Percentiles rank a stretch among this genome's conserved stretches.
These are phyloP conservation scores for Phialophora tarda DNA, from an alignment of 2,329 filamentous ascomycete species.

Conservation along the genomic window DNA sequence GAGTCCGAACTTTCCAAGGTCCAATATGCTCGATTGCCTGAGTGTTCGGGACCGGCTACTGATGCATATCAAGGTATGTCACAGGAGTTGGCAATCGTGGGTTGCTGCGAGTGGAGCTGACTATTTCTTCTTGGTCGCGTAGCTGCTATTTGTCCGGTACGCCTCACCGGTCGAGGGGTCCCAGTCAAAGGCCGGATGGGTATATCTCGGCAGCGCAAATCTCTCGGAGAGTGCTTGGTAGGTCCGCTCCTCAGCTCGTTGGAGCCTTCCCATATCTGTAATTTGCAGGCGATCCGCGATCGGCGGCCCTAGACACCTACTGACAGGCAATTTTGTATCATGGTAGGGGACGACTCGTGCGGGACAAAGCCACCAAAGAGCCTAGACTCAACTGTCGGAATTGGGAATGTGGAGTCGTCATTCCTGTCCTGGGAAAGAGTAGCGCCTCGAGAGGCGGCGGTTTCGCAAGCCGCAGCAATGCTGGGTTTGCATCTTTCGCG, in stretches of 20 bases:
- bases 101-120: constrained; percentile 17
- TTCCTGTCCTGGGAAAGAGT: constrained; percentile 59
- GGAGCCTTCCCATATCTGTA: neutral
- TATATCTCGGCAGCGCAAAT: constrained; percentile 89
- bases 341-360: constrained; percentile 74
- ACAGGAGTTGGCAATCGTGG: neutral
- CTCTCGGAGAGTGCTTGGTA: constrained; percentile 91
- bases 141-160: constrained; percentile 31
- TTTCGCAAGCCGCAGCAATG: constrained; percentile 41
- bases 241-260: constrained; percentile 42
- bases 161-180: constrained; percentile 14
- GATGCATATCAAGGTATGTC: constrained; percentile 82
- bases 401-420: constrained; percentile 91
- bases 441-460: neutral
- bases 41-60: constrained; percentile 74
- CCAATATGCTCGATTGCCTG: constrained; percentile 74
- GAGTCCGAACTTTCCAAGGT: constrained; percentile 70
- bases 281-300: neutral
- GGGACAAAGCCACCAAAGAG: constrained; percentile 68
- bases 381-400: constrained; percentile 84
- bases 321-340: constrained; percentile 13
- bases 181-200: constrained; percentile 59
- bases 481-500: constrained; percentile 57
- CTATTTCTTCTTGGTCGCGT: constrained; percentile 5
- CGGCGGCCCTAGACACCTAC: neutral